A percentile compares a stretch with the other conserved stretches of the same genome.
Evolutionary conservation across 2,329 filamentous ascomycete genomes (phyloP).

Genomic region (Clathrospora elynae): DNA sequence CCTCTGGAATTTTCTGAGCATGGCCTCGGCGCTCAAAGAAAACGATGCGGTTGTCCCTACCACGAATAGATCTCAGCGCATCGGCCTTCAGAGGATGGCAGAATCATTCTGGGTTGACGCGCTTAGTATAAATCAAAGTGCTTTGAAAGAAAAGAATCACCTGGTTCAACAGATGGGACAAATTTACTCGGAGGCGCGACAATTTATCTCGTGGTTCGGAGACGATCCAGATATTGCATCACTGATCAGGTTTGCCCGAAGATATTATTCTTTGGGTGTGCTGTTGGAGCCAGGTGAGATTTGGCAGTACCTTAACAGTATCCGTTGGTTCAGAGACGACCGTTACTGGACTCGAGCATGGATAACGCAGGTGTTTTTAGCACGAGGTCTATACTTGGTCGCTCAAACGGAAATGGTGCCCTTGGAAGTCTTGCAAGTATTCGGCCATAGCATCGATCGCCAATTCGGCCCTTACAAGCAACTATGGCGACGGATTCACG

Average conservation of each 20-base stretch:
- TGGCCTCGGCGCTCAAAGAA: conserved; percentile 2
- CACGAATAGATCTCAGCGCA: too few relatives aligned
- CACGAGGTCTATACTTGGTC: too few relatives aligned
- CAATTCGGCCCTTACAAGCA: too few relatives aligned
- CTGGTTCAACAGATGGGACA: conserved; percentile 22
- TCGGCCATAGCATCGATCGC: too few relatives aligned
- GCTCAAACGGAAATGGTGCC: too few relatives aligned
- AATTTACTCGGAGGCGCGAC: conserved; percentile 15
- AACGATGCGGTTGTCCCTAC: neutral
- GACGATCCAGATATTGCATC: neutral
- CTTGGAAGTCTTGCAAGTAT: too few relatives aligned
- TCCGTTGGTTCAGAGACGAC: neutral
- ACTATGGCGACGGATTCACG: too few relatives aligned
- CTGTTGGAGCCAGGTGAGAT: neutral
- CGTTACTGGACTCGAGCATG: conserved; percentile 8
- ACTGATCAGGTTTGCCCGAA: neutral
- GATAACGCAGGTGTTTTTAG: conserved; percentile 11
- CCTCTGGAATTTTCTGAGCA: conserved; percentile 11
- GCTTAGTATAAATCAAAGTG: conserved; percentile 35
- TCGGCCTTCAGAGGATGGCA: too few relatives aligned
- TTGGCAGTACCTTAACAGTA: neutral
- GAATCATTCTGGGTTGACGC: conserved; percentile 36
- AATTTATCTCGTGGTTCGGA: conserved; percentile 25
- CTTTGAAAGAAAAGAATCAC: conserved; percentile 15
- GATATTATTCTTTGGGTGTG: neutral